These are phyloP conservation scores for Davidsoniella eucalypti DNA, from an alignment of 2,329 filamentous ascomycete species.

Conservation along the genomic window DNA sequence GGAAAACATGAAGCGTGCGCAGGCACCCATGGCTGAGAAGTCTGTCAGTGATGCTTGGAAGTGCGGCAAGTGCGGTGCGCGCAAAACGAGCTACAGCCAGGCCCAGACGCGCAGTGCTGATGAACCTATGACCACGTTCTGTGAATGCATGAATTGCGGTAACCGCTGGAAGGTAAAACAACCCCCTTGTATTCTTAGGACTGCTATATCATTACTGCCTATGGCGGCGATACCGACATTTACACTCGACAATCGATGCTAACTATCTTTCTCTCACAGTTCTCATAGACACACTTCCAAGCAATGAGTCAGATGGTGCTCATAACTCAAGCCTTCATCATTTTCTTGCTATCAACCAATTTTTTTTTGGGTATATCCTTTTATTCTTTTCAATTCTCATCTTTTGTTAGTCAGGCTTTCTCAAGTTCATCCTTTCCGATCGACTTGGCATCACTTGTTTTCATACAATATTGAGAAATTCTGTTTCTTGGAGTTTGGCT, in stretches of 20 bases:
- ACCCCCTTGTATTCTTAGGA: background rate
- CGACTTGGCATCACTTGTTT: background rate
- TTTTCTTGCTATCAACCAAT: background rate
- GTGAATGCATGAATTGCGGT: constrained; percentile 53
- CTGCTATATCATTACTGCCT: background rate
- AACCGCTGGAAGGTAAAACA: constrained; percentile 53
- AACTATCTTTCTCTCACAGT: background rate
- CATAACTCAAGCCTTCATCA: background rate
- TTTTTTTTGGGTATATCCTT: background rate
- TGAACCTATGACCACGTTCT: constrained; percentile 75
- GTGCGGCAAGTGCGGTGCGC: constrained; percentile 84
- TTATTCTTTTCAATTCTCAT: background rate
- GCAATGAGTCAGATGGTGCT: background rate
- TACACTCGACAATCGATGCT: background rate
- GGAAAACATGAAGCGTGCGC: constrained; percentile 94
- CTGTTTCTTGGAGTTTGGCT: constrained; percentile 5
- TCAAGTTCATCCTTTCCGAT: background rate
- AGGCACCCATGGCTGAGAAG: constrained; percentile 84
- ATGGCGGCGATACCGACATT: too few species aligned
- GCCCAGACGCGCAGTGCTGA: constrained; percentile 91
- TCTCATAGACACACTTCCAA: background rate
- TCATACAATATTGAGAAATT: background rate
- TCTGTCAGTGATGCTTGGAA: constrained; percentile 75
- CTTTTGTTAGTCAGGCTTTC: background rate
- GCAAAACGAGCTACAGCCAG: constrained; percentile 89